Percentiles rank a stretch among this genome's conserved stretches.
Conservation (phyloP, 108 stramenopile genomes). For the Halocafeteria seosinensis region DNA sequence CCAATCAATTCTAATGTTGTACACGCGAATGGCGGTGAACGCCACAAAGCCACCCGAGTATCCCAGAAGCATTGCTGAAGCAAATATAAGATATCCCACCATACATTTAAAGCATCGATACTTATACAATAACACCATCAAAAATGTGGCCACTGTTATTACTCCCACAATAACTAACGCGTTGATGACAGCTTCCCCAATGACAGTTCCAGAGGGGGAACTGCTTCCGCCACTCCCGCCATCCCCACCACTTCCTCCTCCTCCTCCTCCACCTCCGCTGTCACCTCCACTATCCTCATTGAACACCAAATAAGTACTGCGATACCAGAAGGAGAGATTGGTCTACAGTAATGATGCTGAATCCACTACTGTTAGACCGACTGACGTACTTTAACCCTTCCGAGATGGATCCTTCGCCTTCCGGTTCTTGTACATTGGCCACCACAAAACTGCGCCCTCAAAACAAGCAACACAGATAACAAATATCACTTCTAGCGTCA, state of each 20-base stretch:
- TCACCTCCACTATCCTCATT: no score
- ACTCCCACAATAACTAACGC: conserved; percentile 67
- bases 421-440: background rate
- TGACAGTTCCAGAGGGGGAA: background rate
- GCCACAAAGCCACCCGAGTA: conserved; percentile 53
- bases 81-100: conserved; percentile 64
- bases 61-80: conserved; percentile 55
- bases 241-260: background rate
- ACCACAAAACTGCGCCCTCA: background rate
- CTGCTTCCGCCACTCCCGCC: conserved; percentile 4
- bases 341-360: background rate
- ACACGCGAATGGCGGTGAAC: conserved; percentile 33
- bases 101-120: conserved; percentile 62
- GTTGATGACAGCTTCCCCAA: conserved; percentile 51
- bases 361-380: background rate
- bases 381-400: conserved; percentile 7
- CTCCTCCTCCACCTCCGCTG: background rate
- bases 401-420: background rate
- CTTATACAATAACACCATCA: conserved; percentile 70
- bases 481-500: background rate
- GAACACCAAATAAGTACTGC: no score
- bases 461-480: background rate
- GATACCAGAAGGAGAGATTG: no score
- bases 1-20: conserved; percentile 49
- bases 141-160: conserved; percentile 63